Percentiles rank a stretch among this genome's conserved stretches.
Evolutionary conservation across 2,329 filamentous ascomycete genomes (phyloP).

Genomic region (Tolypocladium paradoxum): DNA sequence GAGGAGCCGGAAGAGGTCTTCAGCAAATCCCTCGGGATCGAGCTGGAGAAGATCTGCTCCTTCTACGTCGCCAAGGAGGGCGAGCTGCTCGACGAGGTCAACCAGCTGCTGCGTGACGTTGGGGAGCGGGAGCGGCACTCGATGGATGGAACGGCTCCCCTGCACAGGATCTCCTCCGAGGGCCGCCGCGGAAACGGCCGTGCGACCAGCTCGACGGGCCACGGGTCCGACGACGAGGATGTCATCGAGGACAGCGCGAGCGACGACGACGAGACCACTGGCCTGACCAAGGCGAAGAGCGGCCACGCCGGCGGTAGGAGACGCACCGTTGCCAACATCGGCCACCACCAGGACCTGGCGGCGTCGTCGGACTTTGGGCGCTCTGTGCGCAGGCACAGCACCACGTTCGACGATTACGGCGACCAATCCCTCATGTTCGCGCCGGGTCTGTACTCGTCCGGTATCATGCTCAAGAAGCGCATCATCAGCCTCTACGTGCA

Average conservation of each 20-base stretch:
- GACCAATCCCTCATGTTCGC: conserved; percentile 60
- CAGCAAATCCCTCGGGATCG: conserved; percentile 67
- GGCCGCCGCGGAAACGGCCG: conserved; percentile 13
- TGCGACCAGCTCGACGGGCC: conserved; percentile 28
- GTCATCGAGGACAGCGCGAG: conserved; percentile 49
- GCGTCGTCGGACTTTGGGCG: conserved; percentile 49
- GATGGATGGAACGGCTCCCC: conserved; percentile 27
- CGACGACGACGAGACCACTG: conserved; percentile 49
- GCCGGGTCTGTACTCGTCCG: conserved; percentile 51
- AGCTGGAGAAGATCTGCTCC: conserved; percentile 85
- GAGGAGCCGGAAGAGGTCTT: conserved; percentile 77
- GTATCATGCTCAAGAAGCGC: conserved; percentile 85
- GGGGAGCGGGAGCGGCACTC: conserved; percentile 54
- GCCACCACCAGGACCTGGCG: conserved; percentile 42
- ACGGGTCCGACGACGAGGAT: conserved; percentile 42
- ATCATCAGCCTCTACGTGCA: conserved; percentile 81
- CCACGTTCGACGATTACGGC: conserved; percentile 64
- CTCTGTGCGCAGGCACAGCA: conserved; percentile 51
- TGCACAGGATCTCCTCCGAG: conserved; percentile 20
- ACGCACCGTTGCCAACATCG: conserved; percentile 21
- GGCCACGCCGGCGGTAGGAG: conserved; percentile 29
- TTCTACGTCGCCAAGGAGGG: conserved; percentile 87
- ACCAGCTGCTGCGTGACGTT: conserved; percentile 65
- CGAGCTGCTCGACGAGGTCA: conserved; percentile 74
- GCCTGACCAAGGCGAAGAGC: conserved; percentile 34